Percentiles rank a stretch among this genome's conserved stretches.
These are phyloP conservation scores for Leccinum rimulosum DNA, from an alignment of 768 basidiomycete species.

Conservation along the genomic window DNA sequence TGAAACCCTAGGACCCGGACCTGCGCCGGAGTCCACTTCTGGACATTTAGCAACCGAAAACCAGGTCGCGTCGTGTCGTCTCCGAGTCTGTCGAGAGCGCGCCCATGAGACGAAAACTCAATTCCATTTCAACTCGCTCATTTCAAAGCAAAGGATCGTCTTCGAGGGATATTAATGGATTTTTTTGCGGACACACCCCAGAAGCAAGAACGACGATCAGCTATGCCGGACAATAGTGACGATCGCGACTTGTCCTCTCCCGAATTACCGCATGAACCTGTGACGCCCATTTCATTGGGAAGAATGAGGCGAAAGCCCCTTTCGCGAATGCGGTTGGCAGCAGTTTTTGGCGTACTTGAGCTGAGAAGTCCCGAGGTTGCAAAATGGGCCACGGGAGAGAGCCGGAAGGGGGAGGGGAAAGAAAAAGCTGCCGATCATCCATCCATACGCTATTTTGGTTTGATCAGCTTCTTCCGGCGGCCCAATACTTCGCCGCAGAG, in stretches of 20 bases:
- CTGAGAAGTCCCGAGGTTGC: conserved; percentile 55
- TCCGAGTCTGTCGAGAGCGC: conserved; percentile 17
- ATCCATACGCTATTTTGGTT: no score
- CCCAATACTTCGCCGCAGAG: no score
- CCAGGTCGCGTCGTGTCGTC: conserved; percentile 13
- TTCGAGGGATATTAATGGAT: not conserved
- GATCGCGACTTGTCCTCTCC: conserved; percentile 27
- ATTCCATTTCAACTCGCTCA: not conserved
- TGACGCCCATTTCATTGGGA: conserved; percentile 32
- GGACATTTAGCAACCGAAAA: conserved; percentile 21
- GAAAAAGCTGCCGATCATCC: conserved; percentile 13
- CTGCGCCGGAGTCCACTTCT: conserved; percentile 28
- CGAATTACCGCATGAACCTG: conserved; percentile 32
- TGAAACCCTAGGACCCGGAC: conserved; percentile 15
- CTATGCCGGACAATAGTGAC: conserved; percentile 15
- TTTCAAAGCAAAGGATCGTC: conserved; percentile 8
- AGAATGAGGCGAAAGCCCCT: conserved; percentile 17
- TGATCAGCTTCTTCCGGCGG: no score
- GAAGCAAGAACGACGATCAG: conserved; percentile 10
- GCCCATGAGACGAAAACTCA: conserved; percentile 7
- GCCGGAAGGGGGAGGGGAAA: conserved; percentile 29
- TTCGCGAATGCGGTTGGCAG: conserved; percentile 1
- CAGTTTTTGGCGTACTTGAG: conserved; percentile 36
- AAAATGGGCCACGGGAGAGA: conserved; percentile 47
- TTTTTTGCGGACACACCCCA: not conserved